Evolutionary conservation across 2,329 filamentous ascomycete genomes (phyloP), one percentile per base, ranked within the genome.

Genomic region (Raffaelea arxii): DNA sequence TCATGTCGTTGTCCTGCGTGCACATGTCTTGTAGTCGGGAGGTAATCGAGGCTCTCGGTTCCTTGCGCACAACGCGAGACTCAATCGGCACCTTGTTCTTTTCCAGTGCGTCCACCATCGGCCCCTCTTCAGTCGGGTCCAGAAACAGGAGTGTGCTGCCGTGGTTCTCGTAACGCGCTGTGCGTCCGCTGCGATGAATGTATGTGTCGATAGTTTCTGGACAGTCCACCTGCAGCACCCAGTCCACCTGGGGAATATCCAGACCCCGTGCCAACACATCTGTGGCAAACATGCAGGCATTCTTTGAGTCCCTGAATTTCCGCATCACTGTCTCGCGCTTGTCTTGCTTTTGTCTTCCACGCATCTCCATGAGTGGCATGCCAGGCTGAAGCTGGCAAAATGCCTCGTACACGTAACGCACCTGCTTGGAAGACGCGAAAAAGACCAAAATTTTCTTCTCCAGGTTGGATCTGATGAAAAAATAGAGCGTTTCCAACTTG

Each of bases 201-300:
- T 98, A 98, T 0, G 92, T 98, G 58, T 97, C 92, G 4, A 86
- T 85, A 62, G 98, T 91, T 63, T 98, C 92, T 0, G 92, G 92
- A 54, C 87, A 94, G 62, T 98, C 92, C n/a, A 87, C 76, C 61
- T 98, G 92, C n/a, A 98, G 88, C 5, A 98, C 92, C 85, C 92
- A 98, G 62, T 98, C 92, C 0, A 98, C 92, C 3, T 89, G 84
- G 0, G 92, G 92, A 60, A 98, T 97, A 63, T 98, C 92, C 12
- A 98, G 77, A 53, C 92, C 92, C 63, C 92, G 78, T 0, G 92
- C 92, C 4, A 94, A 89, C 6, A 98, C 88, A 60, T 98, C 92
- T 0, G 92, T 98, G 2, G 92, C 88, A 61, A 98, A 95, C 0
- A 98, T 74, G 59, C 92, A 96, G 1, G 87, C 84, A 47, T 86